Percentiles rank a stretch among this genome's conserved stretches.
These are phyloP conservation scores for Stereum hirsutum DNA, from an alignment of 1,284 basidiomycete genomes.

Conservation along the genomic window DNA sequence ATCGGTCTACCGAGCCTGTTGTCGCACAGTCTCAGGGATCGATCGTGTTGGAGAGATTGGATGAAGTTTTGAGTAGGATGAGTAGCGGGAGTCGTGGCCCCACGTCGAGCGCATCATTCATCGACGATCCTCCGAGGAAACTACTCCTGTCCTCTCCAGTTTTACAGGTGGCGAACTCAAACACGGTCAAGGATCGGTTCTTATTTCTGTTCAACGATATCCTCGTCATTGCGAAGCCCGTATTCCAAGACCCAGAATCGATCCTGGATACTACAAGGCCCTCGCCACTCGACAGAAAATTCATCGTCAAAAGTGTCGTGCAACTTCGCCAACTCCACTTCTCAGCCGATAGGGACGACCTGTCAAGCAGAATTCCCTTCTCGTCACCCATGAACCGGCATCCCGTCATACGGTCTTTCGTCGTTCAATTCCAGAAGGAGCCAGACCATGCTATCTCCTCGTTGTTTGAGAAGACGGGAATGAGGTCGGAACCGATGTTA, in stretches of 20 bases:
- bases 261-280: constrained; percentile 51
- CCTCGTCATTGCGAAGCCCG: constrained; percentile 77
- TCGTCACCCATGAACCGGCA: constrained; percentile 31
- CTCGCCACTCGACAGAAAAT: constrained; percentile 71
- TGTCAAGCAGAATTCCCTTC: constrained; percentile 31
- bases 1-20: constrained; percentile 25
- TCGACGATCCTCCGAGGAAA: constrained; percentile 83
- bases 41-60: constrained; percentile 54
- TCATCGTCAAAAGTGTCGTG: constrained; percentile 83
- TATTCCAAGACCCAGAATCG: constrained; percentile 52
- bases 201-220: constrained; percentile 94
- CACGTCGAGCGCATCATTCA: constrained; percentile 45
- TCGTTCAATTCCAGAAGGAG: constrained; percentile 66
- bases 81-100: constrained; percentile 47
- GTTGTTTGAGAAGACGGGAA: constrained; percentile 49
- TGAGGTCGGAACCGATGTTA: constrained; percentile 51
- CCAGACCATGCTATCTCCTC: constrained; percentile 62
- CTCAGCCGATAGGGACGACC: constrained; percentile 53
- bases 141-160: constrained; percentile 81
- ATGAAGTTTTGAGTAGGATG: constrained; percentile 55
- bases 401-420: constrained; percentile 59
- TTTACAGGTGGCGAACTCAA: constrained; percentile 87
- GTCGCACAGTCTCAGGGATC: constrained; percentile 25
- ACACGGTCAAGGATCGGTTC: constrained; percentile 94
- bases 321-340: constrained; percentile 67